phyloP scores from a whole-genome alignment of 148 eudicot genomes.

The Spergularia bocconei region DNA sequence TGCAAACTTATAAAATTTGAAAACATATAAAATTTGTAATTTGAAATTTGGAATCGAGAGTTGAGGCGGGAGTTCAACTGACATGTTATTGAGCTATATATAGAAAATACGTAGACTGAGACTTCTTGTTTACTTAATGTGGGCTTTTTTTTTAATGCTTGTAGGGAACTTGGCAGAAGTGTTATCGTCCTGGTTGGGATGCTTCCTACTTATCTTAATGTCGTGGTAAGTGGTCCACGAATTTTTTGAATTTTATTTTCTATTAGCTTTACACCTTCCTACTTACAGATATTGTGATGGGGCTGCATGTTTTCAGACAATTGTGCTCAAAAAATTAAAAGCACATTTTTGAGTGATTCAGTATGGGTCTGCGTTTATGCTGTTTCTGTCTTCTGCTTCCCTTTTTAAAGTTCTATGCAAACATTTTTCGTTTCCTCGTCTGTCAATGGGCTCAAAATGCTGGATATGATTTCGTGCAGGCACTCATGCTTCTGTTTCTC shows the following conservation, averaged over 20 bases:
- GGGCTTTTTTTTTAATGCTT: conserved; percentile 12
- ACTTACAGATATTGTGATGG: not conserved
- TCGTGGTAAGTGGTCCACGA: conserved; percentile 61
- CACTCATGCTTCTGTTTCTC: conserved; percentile 69
- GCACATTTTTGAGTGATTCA: not conserved
- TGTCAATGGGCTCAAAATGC: not conserved
- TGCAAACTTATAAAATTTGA: not conserved
- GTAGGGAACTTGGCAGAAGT: conserved; percentile 76
- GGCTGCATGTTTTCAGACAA: not conserved
- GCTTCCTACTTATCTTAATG: conserved; percentile 81
- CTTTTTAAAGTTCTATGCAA: not conserved
- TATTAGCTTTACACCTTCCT: conserved; percentile 9
- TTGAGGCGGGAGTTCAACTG: not conserved
- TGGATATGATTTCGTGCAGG: conserved; percentile 51
- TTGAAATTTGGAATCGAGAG: not conserved
- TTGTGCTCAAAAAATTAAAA: not conserved
- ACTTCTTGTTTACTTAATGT: conserved; percentile 4
- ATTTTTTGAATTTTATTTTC: not conserved
- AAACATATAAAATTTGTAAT: not conserved
- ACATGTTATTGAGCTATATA: not conserved
- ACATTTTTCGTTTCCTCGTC: not conserved
- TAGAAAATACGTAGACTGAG: not conserved
- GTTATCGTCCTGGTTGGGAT: conserved; percentile 76
- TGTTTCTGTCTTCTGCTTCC: not conserved
- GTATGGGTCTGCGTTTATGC: not conserved